Evolutionary conservation across 2,329 filamentous ascomycete species (phyloP), one percentile per base, ranked within the genome.

Genomic region (Apiospora rasikravindrae): DNA sequence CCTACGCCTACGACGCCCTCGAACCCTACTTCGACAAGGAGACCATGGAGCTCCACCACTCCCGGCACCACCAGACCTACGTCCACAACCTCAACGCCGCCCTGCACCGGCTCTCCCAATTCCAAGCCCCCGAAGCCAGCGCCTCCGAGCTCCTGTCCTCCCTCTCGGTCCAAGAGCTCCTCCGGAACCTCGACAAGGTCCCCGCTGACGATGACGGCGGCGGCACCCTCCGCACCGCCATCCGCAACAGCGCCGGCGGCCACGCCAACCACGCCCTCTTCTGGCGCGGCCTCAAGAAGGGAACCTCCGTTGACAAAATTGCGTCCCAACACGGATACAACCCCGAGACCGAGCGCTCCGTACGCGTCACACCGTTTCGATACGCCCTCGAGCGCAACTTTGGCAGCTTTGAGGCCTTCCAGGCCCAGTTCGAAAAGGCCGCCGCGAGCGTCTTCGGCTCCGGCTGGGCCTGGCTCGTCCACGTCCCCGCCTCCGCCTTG

Each of bases 1-100:
- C 68, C 33, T 69, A 57, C 33, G 33, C 68, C 68, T 69, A 69
- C 68, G 47, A 69, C 22, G 68, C 68, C 47, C 68, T 69, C 47
- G 68, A 69, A 33, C 68, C 68, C 19, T 26, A 69, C 68, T 57
- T 69, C 33, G 68, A 69, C 47, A 26, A 57, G 22, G 47, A 69
- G 33, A 69, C 68, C 10, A 69, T 69, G 68, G 29, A 42, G 47
- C 57, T 69, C 47, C 68, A 69, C 68, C 68, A 69, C 47, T 3
- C 5, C 29, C 47, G 49, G 19, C 68, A 69, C 68, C 68, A 69
- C 68, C 68, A 57, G 68, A 42, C 68, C 45, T 69, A 69, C 68
- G 68, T 69, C 10, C 26, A 44, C 68, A 57, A 57, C 29, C 47
- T 69, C 22, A 69, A 69, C 33, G 68, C 45, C 45, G 68, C 68